Conservation (phyloP, 495 filamentous ascomycete genomes). For the Talaromyces stipitatus region DNA sequence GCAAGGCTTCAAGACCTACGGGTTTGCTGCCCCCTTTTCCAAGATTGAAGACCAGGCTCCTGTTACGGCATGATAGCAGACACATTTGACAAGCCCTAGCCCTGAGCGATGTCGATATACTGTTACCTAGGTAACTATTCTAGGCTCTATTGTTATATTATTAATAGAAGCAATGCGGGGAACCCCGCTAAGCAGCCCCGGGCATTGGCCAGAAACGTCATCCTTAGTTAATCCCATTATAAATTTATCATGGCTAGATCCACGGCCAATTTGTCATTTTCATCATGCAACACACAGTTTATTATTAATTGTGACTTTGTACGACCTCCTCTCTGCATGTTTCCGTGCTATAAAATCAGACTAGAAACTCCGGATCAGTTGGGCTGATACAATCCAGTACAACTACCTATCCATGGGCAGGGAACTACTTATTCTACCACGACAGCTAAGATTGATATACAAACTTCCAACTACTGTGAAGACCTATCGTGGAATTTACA, state of each 20-base stretch:
- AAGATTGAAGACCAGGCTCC: constrained; percentile 10
- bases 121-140: too few species aligned
- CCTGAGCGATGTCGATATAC: too few species aligned
- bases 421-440: not conserved
- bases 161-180: not conserved
- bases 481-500: constrained; percentile 4
- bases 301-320: not conserved
- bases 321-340: not conserved
- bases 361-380: not conserved
- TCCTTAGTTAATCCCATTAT: not conserved
- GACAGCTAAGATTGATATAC: not conserved
- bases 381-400: too few species aligned
- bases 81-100: too few species aligned
- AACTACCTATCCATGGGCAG: not conserved
- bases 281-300: not conserved
- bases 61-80: not conserved
- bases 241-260: not conserved
- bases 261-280: not conserved
- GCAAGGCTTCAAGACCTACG: constrained; percentile 29
- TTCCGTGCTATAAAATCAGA: not conserved
- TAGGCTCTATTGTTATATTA: too few species aligned
- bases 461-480: not conserved
- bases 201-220: not conserved
- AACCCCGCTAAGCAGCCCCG: not conserved
- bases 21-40: constrained; percentile 24